These are phyloP conservation scores for Russula virescens DNA, from an alignment of 768 basidiomycete species.

Conservation along the genomic window DNA sequence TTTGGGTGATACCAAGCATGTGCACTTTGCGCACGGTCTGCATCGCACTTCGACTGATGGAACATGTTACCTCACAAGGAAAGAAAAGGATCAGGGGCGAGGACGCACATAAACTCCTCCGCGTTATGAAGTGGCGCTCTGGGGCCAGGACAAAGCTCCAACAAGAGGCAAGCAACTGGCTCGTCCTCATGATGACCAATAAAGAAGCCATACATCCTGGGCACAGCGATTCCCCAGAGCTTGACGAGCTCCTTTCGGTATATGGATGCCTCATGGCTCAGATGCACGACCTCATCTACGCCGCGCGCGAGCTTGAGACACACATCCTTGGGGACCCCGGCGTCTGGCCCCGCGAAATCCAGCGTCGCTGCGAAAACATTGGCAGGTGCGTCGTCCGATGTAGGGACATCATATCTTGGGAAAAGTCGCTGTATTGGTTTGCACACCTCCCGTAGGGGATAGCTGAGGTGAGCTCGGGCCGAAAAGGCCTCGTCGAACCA, in stretches of 20 bases:
- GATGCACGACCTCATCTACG: slow-evolving; percentile 16
- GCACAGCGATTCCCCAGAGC: slow-evolving; percentile 18
- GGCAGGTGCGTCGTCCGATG: neutral
- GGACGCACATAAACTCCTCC: slow-evolving; percentile 11
- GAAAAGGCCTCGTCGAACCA: slow-evolving; percentile 13
- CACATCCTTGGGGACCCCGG: slow-evolving; percentile 8
- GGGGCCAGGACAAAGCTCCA: slow-evolving; percentile 13
- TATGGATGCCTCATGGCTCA: slow-evolving; percentile 18
- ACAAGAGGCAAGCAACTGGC: slow-evolving; percentile 11
- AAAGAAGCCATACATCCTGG: slow-evolving; percentile 19
- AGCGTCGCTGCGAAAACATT: slow-evolving; percentile 14
- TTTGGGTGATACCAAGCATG: slow-evolving; percentile 12
- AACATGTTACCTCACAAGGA: too few relatives aligned
- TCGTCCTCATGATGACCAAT: slow-evolving; percentile 1
- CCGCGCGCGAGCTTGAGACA: slow-evolving; percentile 17
- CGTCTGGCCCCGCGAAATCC: neutral
- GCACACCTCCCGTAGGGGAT: slow-evolving; percentile 3
- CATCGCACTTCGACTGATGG: slow-evolving; percentile 8
- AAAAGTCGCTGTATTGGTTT: slow-evolving; percentile 4
- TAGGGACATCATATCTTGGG: neutral
- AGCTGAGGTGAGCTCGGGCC: slow-evolving; percentile 7
- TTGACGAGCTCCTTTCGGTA: slow-evolving; percentile 11
- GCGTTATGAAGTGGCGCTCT: neutral
- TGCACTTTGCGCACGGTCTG: slow-evolving; percentile 17
- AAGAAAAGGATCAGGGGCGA: neutral